phyloP scores from a whole-genome alignment of 441 rosid genomes.

The Flueggea neowawraea region DNA sequence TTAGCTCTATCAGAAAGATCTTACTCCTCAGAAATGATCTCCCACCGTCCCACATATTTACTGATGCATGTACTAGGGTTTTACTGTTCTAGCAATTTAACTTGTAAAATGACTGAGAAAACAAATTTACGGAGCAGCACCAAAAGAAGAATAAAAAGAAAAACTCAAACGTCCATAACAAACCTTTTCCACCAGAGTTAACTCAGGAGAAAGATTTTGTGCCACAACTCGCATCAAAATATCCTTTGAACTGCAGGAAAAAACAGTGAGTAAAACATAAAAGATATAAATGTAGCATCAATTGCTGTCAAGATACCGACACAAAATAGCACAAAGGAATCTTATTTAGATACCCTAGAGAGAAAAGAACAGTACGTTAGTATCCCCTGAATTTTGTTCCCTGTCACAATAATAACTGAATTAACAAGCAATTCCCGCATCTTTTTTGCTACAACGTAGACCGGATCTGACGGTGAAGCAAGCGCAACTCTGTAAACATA shows the following conservation, averaged over 20 bases:
- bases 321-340: constrained; percentile 9
- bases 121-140: constrained; percentile 3
- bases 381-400: constrained; percentile 77
- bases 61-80: too few species aligned
- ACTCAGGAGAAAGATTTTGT: constrained; percentile 84
- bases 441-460: constrained; percentile 75
- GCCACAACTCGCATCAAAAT: constrained; percentile 97
- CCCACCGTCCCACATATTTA: too few species aligned
- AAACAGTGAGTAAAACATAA: constrained; percentile 5
- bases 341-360: not conserved
- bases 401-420: constrained; percentile 60
- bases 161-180: not conserved
- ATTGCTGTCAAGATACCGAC: not conserved
- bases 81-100: too few species aligned
- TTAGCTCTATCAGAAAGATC: too few species aligned
- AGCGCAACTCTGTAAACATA: constrained; percentile 51
- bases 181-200: constrained; percentile 87
- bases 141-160: not conserved
- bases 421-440: constrained; percentile 78
- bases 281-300: not conserved
- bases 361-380: constrained; percentile 57
- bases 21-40: too few species aligned
- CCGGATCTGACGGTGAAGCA: constrained; percentile 79
- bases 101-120: constrained; percentile 1
- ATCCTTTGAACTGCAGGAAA: constrained; percentile 77